These are phyloP conservation scores for Eutrema salsugineum DNA, from an alignment of 441 rosid species.

Conservation along the genomic window DNA sequence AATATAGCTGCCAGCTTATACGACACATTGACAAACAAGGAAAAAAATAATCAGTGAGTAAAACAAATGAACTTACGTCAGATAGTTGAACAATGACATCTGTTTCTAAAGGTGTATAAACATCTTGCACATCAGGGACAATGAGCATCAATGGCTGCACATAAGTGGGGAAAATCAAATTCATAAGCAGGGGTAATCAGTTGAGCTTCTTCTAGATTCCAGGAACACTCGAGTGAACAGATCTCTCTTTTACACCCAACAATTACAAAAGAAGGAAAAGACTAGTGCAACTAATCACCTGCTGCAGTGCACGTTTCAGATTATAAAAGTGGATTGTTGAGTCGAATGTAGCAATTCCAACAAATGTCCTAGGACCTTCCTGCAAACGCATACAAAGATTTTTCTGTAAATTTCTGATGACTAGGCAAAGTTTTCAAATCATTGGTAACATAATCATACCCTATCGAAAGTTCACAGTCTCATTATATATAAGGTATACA, in stretches of 20 bases:
- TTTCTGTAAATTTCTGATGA: not conserved
- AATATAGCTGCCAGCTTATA: slow-evolving; percentile 14
- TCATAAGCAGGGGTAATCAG: slow-evolving; percentile 20
- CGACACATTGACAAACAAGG: not conserved
- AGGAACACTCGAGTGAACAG: not conserved
- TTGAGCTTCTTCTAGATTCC: not conserved
- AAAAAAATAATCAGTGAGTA: not conserved
- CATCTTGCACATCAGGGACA: slow-evolving; percentile 86
- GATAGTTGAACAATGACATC: slow-evolving; percentile 80
- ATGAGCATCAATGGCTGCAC: slow-evolving; percentile 91
- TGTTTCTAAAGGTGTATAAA: slow-evolving; percentile 78
- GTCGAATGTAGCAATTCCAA: slow-evolving; percentile 88
- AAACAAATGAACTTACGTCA: slow-evolving; percentile 55
- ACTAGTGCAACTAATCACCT: slow-evolving; percentile 35
- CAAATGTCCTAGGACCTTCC: slow-evolving; percentile 90
- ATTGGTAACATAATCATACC: not conserved
- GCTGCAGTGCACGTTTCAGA: slow-evolving; percentile 73
- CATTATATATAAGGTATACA: slow-evolving; percentile 9
- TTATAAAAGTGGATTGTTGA: slow-evolving; percentile 80
- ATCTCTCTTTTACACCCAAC: slow-evolving; percentile 5
- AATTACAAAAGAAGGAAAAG: slow-evolving; percentile 11
- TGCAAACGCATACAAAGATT: slow-evolving; percentile 29
- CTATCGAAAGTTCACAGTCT: not conserved
- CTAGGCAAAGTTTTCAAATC: not conserved
- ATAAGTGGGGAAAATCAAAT: slow-evolving; percentile 19